Conservation (phyloP, 306 rosid species). For the Quercus mongolica region DNA sequence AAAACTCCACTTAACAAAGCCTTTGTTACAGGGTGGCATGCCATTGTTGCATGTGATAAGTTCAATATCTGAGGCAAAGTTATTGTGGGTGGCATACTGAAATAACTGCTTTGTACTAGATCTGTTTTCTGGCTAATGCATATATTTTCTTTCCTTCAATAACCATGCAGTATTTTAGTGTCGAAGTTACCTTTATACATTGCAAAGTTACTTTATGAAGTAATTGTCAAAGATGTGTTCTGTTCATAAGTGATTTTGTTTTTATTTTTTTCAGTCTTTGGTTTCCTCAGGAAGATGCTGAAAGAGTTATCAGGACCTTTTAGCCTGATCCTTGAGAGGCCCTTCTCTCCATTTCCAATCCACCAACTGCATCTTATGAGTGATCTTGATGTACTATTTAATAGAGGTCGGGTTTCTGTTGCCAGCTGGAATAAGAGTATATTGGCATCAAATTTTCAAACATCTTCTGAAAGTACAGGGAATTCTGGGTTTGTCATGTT, state of each 20-base stretch:
- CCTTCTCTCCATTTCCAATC: constrained; percentile 48
- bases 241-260: constrained; percentile 55
- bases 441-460: constrained; percentile 60
- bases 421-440: constrained; percentile 69
- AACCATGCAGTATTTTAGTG: neutral
- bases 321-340: constrained; percentile 57
- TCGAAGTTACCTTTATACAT: neutral
- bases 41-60: constrained; percentile 5
- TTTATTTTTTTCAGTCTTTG: constrained; percentile 65
- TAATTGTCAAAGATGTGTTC: constrained; percentile 25
- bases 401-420: constrained; percentile 78
- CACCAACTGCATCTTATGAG: constrained; percentile 46
- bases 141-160: neutral
- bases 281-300: constrained; percentile 68
- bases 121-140: neutral
- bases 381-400: constrained; percentile 64
- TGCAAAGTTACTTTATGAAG: constrained; percentile 9
- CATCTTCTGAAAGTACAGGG: constrained; percentile 51
- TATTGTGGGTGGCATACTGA: neutral
- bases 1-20: neutral
- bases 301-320: constrained; percentile 48
- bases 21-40: neutral
- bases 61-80: neutral
- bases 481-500: constrained; percentile 67
- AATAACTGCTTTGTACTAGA: neutral